These are phyloP conservation scores for Fraxinus cuspidata DNA, from an alignment of 257 asterid genomes.

Conservation along the genomic window DNA sequence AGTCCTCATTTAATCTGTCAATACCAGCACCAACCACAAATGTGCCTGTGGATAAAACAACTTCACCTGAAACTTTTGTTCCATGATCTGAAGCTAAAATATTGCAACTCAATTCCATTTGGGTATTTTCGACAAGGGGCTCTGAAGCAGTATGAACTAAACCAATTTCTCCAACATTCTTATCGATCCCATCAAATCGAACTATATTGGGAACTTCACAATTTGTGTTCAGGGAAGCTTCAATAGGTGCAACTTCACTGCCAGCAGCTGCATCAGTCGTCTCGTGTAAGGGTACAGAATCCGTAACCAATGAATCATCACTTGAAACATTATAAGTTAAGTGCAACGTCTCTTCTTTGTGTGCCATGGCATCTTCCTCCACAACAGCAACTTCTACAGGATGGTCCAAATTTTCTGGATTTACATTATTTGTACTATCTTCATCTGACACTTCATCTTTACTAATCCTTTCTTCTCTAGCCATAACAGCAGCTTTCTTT, in stretches of 20 bases:
- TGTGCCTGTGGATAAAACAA: slow-evolving; percentile 9
- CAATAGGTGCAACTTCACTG: slow-evolving; percentile 18
- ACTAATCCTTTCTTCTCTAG: slow-evolving; percentile 20
- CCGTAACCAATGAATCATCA: slow-evolving; percentile 27
- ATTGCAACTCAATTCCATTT: slow-evolving; percentile 9
- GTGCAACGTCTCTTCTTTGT: slow-evolving; percentile 28
- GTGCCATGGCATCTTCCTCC: slow-evolving; percentile 20
- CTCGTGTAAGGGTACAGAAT: slow-evolving; percentile 28
- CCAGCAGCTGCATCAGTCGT: slow-evolving; percentile 21
- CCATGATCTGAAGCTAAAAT: slow-evolving; percentile 20
- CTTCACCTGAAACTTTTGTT: slow-evolving; percentile 17
- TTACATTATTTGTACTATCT: slow-evolving; percentile 22
- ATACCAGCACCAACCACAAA: slow-evolving; percentile 14
- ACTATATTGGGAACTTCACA: slow-evolving; percentile 17
- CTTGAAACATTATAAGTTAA: slow-evolving; percentile 22
- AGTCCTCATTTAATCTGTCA: slow-evolving; percentile 20
- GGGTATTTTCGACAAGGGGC: neutral
- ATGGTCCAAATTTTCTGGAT: slow-evolving; percentile 21
- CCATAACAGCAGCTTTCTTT: slow-evolving; percentile 21
- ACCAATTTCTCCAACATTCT: slow-evolving; percentile 29
- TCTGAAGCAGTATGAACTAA: slow-evolving; percentile 19
- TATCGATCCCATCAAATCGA: slow-evolving; percentile 19
- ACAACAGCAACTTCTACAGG: slow-evolving; percentile 36
- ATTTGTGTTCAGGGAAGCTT: slow-evolving; percentile 9
- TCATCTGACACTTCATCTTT: slow-evolving; percentile 31